Percentiles rank a stretch among this genome's conserved stretches.
phyloP scores from a whole-genome alignment of 73 alveolate genomes.

The Tetrahymena thermophila region DNA sequence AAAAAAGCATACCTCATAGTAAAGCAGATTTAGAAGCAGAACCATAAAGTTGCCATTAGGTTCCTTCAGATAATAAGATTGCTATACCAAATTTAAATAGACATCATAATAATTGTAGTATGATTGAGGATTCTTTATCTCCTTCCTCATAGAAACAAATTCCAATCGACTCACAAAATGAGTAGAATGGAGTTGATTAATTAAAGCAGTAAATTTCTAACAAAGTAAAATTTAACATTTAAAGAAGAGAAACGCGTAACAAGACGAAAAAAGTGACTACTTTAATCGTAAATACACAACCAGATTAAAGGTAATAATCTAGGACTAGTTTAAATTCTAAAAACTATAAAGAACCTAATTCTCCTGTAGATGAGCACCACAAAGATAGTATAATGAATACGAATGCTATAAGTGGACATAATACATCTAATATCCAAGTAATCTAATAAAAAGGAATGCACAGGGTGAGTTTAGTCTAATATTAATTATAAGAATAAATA shows the following conservation, averaged over 20 bases:
- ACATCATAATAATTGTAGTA: background rate
- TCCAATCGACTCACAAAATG: background rate
- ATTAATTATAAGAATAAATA: background rate
- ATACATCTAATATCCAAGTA: background rate
- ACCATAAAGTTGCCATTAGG: background rate
- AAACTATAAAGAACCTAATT: background rate
- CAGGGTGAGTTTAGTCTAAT: background rate
- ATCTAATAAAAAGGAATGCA: background rate
- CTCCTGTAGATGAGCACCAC: background rate
- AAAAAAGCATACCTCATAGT: background rate
- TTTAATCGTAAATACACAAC: background rate
- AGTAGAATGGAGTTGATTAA: background rate
- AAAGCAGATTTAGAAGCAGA: background rate
- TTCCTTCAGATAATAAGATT: background rate
- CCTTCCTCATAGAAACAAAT: background rate
- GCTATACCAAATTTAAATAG: background rate
- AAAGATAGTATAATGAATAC: background rate
- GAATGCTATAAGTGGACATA: background rate
- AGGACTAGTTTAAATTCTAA: background rate
- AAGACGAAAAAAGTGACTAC: background rate
- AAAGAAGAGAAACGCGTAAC: background rate
- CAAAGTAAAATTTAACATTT: background rate
- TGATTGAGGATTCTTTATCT: background rate
- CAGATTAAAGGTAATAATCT: background rate
- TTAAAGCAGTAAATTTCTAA: background rate